Evolutionary conservation across 2,329 filamentous ascomycete genomes (phyloP), one percentile per base, ranked within the genome.

Genomic region (Ophiostoma tasmaniense): DNA sequence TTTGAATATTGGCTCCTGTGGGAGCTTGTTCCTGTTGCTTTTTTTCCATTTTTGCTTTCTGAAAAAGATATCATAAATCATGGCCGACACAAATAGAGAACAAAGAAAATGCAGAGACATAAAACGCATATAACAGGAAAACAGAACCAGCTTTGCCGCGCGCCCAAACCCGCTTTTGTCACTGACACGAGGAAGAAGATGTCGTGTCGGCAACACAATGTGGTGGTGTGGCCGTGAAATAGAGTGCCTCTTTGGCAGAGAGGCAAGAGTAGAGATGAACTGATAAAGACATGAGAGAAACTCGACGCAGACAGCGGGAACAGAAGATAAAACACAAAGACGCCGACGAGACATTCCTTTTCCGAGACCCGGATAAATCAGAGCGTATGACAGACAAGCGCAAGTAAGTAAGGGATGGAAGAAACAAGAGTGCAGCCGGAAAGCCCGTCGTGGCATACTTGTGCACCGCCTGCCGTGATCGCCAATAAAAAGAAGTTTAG

Each of bases 401-500:
- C 55, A 66, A 67, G 68, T 61, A 61, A 17, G 30, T 35, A 71
- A 50, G 64, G 66, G 25, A 66, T 45, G 67, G 69, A 70, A 68
- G 68, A 66, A 71, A 72, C 68, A 66, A n/a, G 67, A 45, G 66
- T 59, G 33, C 8, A 64, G 20, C 61, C 59, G 59, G 69, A 39
- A 64, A 50, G 66, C 68, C 70, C 20, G 75, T 79, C 79, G 75
- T 80, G 74, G 79, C 75, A 75, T 79, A 79, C 76, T 77, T 72
- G 78, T 64, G 75, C 79, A 76, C 76, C 75, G 74, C 76, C 70
- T 70, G 78, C 20, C 77, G 79, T 74, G 77, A 79, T 79, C 78
- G 79, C 79, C 78, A 78, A 80, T 79, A 79, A 79, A 79, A 78
- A 65, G 67, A 69, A 71, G 35, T 70, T 79, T 78, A 85, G 85